These are phyloP conservation scores for Suhomyces maxii DNA, from an alignment of 1,139 yeast genomes.

Conservation along the genomic window DNA sequence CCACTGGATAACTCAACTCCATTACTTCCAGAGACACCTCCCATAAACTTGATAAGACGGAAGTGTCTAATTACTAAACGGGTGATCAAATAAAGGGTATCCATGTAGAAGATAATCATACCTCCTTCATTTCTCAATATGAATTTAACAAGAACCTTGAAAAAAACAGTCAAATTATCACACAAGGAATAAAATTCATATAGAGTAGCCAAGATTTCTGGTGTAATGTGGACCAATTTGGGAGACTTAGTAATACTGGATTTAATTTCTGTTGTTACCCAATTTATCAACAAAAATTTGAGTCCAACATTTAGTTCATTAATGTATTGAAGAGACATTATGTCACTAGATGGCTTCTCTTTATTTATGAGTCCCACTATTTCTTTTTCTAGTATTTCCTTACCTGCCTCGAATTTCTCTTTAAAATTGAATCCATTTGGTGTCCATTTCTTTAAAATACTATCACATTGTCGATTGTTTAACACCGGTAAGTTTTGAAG, in stretches of 20 bases:
- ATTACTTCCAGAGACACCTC: constrained; percentile 14
- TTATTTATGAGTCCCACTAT: constrained; percentile 17
- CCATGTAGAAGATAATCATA: constrained; percentile 42
- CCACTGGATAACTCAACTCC: constrained; percentile 20
- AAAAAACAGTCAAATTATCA: constrained; percentile 43
- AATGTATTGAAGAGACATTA: constrained; percentile 11
- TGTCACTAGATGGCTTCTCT: background rate
- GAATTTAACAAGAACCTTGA: constrained; percentile 38
- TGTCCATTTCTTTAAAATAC: constrained; percentile 45
- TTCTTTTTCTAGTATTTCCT: constrained; percentile 22
- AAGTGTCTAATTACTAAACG: constrained; percentile 37
- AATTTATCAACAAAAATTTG: constrained; percentile 43
- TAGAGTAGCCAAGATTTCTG: constrained; percentile 31
- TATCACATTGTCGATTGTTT: constrained; percentile 52
- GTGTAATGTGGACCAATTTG: constrained; percentile 39
- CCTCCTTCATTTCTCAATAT: constrained; percentile 44
- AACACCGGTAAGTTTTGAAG: constrained; percentile 55
- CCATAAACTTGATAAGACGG: constrained; percentile 37
- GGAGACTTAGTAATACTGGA: constrained; percentile 30
- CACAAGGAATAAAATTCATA: constrained; percentile 35
- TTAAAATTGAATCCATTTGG: constrained; percentile 34
- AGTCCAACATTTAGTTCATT: constrained; percentile 38
- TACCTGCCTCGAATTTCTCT: constrained; percentile 32
- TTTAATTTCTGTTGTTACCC: constrained; percentile 44
- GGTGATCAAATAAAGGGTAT: constrained; percentile 39